These are phyloP conservation scores for Draba incana DNA, from an alignment of 345 rosid genomes.

Conservation along the genomic window DNA sequence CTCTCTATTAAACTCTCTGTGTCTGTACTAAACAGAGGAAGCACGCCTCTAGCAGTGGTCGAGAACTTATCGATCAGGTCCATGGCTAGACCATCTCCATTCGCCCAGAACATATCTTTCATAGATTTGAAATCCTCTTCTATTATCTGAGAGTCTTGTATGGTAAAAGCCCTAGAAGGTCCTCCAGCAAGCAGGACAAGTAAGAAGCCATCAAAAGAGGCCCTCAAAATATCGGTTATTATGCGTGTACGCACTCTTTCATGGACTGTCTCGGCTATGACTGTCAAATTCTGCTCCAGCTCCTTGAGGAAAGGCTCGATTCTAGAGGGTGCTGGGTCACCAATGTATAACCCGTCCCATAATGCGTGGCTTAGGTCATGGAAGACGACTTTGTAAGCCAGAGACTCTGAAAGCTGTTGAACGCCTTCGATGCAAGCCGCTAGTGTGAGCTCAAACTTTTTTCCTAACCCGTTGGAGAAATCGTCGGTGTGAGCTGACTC, in stretches of 20 bases:
- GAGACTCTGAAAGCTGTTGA: slow-evolving; percentile 84
- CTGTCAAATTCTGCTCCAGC: slow-evolving; percentile 64
- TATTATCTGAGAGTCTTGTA: slow-evolving; percentile 71
- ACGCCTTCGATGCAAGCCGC: slow-evolving; percentile 85
- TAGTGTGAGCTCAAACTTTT: slow-evolving; percentile 86
- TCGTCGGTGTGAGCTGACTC: slow-evolving; percentile 89
- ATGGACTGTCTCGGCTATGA: slow-evolving; percentile 69
- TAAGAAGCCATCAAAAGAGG: slow-evolving; percentile 88
- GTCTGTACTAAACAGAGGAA: slow-evolving; percentile 79
- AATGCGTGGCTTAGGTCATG: slow-evolving; percentile 78
- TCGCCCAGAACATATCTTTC: slow-evolving; percentile 90
- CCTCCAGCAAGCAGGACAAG: slow-evolving; percentile 96
- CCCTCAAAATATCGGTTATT: slow-evolving; percentile 80
- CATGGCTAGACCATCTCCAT: slow-evolving; percentile 88
- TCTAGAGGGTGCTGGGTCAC: slow-evolving; percentile 73
- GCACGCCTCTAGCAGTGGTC: slow-evolving; percentile 61
- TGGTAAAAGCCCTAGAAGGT: slow-evolving; percentile 78
- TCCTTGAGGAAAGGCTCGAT: slow-evolving; percentile 77
- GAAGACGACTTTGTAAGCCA: slow-evolving; percentile 78
- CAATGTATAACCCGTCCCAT: slow-evolving; percentile 92
- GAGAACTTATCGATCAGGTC: slow-evolving; percentile 82
- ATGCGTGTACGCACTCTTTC: slow-evolving; percentile 86
- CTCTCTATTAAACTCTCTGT: slow-evolving; percentile 84
- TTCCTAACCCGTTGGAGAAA: slow-evolving; percentile 76
- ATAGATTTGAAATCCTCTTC: slow-evolving; percentile 93